Evolutionary conservation across 179 eudicot genomes (phyloP).

Genomic region (Camellia oleifera): DNA sequence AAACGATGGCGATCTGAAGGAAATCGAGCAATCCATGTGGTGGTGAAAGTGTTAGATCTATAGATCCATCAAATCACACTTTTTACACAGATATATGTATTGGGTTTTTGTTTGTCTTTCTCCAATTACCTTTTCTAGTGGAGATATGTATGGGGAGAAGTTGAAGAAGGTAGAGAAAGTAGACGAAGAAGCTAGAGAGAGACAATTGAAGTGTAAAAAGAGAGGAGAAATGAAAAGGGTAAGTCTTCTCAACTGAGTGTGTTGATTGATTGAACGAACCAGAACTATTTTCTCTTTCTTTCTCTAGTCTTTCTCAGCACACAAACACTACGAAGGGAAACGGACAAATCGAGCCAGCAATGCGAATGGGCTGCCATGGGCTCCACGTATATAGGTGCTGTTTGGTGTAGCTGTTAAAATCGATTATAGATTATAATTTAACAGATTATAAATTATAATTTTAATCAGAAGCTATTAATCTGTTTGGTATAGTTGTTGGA

Average conservation of each 20-base stretch:
- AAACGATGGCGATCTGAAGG: slow-evolving; percentile 20
- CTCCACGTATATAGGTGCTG: not conserved
- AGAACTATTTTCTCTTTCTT: not conserved
- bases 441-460: too few species aligned
- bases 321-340: not conserved
- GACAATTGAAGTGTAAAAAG: slow-evolving; percentile 6
- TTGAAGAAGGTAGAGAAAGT: not conserved
- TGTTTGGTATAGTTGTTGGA: too few species aligned
- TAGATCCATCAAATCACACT: slow-evolving; percentile 25
- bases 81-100: not conserved
- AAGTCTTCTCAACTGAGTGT: not conserved
- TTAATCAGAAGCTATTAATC: too few species aligned
- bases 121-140: not conserved
- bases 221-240: not conserved
- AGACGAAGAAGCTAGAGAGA: not conserved
- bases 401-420: too few species aligned
- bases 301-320: not conserved
- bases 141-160: not conserved
- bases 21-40: slow-evolving; percentile 10
- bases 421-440: too few species aligned
- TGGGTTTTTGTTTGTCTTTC: not conserved
- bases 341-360: slow-evolving; percentile 18
- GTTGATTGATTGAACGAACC: slow-evolving; percentile 10
- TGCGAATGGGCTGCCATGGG: not conserved
- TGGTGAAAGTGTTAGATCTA: slow-evolving; percentile 18